Percentiles rank a stretch among this genome's conserved stretches.
Conservation (phyloP, 2,329 filamentous ascomycete genomes). For the Penicillium sp. region DNA sequence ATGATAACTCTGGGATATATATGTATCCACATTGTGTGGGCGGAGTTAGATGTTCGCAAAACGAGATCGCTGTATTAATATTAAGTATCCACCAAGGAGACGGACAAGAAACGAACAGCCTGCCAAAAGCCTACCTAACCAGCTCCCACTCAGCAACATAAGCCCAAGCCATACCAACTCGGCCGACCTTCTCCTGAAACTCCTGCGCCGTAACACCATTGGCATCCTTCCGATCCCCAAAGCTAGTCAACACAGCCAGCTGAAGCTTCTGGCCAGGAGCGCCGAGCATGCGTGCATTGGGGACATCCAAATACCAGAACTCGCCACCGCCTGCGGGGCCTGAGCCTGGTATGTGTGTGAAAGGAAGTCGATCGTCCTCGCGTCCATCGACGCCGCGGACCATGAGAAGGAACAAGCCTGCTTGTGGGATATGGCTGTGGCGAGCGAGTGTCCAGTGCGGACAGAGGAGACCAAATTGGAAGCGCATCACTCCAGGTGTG, state of each 20-base stretch:
- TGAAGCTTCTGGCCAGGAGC: conserved; percentile 66
- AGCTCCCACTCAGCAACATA: conserved; percentile 57
- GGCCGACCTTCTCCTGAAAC: conserved; percentile 50
- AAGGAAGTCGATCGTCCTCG: conserved; percentile 66
- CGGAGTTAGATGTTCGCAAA: too few relatives aligned
- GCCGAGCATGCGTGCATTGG: conserved; percentile 61
- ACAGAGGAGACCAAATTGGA: conserved; percentile 77
- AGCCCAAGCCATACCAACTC: conserved; percentile 50
- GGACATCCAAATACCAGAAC: conserved; percentile 78
- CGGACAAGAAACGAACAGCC: background rate
- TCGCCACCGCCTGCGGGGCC: conserved; percentile 63
- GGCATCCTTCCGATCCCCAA: conserved; percentile 51
- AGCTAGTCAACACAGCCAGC: conserved; percentile 60
- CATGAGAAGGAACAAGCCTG: conserved; percentile 65
- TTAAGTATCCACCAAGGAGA: background rate
- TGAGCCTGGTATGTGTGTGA: conserved; percentile 53
- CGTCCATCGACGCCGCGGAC: conserved; percentile 66
- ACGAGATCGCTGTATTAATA: background rate
- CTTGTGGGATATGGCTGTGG: conserved; percentile 58
- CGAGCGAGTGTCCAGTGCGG: conserved; percentile 74
- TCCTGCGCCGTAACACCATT: conserved; percentile 53
- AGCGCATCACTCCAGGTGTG: conserved; percentile 62
- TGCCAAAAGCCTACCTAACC: conserved; percentile 28
- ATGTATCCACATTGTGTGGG: background rate
- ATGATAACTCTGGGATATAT: background rate